These are phyloP conservation scores for Pythium diclinum DNA, from an alignment of 352 stramenopile species.

Conservation along the genomic window DNA sequence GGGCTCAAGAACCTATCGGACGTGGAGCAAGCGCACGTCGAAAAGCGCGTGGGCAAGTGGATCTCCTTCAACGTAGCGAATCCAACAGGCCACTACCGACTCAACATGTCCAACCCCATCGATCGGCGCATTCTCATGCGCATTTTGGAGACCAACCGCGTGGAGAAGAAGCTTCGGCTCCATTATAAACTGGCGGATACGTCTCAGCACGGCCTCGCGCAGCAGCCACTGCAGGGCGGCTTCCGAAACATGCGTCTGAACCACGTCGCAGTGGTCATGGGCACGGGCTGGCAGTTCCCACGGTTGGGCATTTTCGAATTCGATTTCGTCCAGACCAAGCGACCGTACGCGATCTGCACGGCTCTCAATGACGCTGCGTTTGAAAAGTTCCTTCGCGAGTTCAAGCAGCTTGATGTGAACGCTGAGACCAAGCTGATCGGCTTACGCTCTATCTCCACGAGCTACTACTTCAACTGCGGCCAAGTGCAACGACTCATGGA, in stretches of 20 bases:
- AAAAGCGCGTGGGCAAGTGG: constrained; percentile 74
- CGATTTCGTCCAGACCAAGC: constrained; percentile 63
- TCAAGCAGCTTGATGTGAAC: constrained; percentile 62
- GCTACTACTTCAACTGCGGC: constrained; percentile 70
- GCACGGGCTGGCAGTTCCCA: constrained; percentile 55
- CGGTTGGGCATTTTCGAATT: constrained; percentile 65
- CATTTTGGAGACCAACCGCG: constrained; percentile 63
- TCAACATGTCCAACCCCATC: constrained; percentile 70
- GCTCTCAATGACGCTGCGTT: constrained; percentile 62
- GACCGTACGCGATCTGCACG: constrained; percentile 54
- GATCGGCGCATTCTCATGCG: constrained; percentile 73
- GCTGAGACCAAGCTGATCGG: constrained; percentile 68
- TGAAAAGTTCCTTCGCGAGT: constrained; percentile 75
- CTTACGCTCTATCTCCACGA: constrained; percentile 60
- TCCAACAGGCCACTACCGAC: constrained; percentile 56
- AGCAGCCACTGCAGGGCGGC: constrained; percentile 39
- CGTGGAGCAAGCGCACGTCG: constrained; percentile 65
- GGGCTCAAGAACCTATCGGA: constrained; percentile 61
- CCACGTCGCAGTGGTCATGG: constrained; percentile 51
- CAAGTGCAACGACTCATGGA: constrained; percentile 76
- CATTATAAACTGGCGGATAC: constrained; percentile 61
- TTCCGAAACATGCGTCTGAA: constrained; percentile 69
- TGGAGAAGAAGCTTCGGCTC: constrained; percentile 48
- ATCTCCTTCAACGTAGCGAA: constrained; percentile 75
- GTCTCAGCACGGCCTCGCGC: constrained; percentile 44